phyloP scores from a whole-genome alignment of 768 basidiomycete genomes.

The Clavaria fumosa region DNA sequence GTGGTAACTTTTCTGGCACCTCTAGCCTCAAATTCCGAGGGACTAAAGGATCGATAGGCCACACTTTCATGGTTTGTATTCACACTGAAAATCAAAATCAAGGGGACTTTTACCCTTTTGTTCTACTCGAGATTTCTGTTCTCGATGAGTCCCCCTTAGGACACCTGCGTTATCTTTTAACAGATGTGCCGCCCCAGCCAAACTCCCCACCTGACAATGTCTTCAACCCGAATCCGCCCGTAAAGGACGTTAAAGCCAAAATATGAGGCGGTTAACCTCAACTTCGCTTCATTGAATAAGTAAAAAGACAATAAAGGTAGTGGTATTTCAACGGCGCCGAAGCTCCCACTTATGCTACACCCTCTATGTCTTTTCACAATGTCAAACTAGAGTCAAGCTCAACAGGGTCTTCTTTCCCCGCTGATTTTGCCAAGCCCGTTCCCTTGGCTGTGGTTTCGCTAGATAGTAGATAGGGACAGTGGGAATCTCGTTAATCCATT shows the following conservation, averaged over 20 bases:
- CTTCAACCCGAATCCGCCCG: constrained; percentile 55
- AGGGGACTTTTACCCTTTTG: constrained; percentile 70
- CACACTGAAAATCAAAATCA: constrained; percentile 73
- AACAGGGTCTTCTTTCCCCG: constrained; percentile 74
- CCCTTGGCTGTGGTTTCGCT: too few species aligned
- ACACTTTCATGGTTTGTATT: constrained; percentile 74
- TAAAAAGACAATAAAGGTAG: constrained; percentile 71
- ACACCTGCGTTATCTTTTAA: constrained; percentile 71
- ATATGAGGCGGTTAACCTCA: constrained; percentile 54
- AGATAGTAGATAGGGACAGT: too few species aligned
- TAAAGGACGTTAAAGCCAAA: constrained; percentile 55
- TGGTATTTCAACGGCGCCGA: constrained; percentile 67
- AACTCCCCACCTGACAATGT: constrained; percentile 74
- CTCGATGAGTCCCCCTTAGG: constrained; percentile 66
- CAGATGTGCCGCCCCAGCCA: constrained; percentile 72
- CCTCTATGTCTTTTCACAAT: constrained; percentile 73
- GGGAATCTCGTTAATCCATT: too few species aligned
- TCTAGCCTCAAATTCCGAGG: constrained; percentile 67
- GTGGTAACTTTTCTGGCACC: constrained; percentile 71
- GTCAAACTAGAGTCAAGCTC: constrained; percentile 80
- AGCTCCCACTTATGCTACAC: constrained; percentile 75
- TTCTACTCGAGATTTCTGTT: constrained; percentile 71
- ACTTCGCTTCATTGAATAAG: constrained; percentile 64
- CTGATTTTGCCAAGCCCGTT: too few species aligned
- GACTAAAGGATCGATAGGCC: constrained; percentile 76